A percentile compares a stretch with the other conserved stretches of the same genome.
phyloP scores from a whole-genome alignment of 1,284 basidiomycete species.

The Flammula alnicola region DNA sequence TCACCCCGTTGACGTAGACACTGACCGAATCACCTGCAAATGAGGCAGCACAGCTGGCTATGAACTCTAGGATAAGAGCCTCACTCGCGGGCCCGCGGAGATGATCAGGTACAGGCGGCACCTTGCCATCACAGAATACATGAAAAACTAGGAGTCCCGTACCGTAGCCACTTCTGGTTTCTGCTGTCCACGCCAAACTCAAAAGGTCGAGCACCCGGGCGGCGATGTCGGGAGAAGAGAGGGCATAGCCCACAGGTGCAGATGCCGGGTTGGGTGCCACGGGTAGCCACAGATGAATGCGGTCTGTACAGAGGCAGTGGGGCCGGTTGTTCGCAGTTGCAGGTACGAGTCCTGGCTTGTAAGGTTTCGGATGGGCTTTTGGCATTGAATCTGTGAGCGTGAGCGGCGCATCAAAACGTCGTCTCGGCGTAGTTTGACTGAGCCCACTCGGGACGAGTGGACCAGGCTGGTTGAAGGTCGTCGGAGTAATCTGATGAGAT shows the following conservation, averaged over 20 bases:
- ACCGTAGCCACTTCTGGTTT: conserved; percentile 17
- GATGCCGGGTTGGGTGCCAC: too few relatives aligned
- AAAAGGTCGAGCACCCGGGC: neutral
- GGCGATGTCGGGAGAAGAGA: neutral
- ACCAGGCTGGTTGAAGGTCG: neutral
- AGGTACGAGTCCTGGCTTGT: neutral
- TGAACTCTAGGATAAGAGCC: conserved; percentile 7
- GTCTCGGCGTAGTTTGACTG: neutral
- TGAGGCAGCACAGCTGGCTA: too few relatives aligned
- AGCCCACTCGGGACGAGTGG: neutral
- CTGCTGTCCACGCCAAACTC: neutral
- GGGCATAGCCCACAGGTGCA: neutral
- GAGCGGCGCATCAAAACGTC: too few relatives aligned
- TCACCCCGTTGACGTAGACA: conserved; percentile 29
- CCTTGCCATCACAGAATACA: conserved; percentile 9
- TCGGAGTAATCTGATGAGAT: too few relatives aligned
- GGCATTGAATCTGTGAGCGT: too few relatives aligned
- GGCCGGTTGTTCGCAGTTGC: conserved; percentile 17
- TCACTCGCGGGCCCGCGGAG: conserved; percentile 4
- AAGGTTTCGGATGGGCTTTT: too few relatives aligned
- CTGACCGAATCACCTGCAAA: too few relatives aligned
- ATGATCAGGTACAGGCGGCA: conserved; percentile 5
- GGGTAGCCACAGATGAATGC: conserved; percentile 24
- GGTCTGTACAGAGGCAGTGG: conserved; percentile 26
- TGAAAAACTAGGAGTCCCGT: conserved; percentile 9